Percentiles rank a stretch among this genome's conserved stretches.
Evolutionary conservation across 768 basidiomycete genomes (phyloP).

Genomic region (Neoboletus magnificus): DNA sequence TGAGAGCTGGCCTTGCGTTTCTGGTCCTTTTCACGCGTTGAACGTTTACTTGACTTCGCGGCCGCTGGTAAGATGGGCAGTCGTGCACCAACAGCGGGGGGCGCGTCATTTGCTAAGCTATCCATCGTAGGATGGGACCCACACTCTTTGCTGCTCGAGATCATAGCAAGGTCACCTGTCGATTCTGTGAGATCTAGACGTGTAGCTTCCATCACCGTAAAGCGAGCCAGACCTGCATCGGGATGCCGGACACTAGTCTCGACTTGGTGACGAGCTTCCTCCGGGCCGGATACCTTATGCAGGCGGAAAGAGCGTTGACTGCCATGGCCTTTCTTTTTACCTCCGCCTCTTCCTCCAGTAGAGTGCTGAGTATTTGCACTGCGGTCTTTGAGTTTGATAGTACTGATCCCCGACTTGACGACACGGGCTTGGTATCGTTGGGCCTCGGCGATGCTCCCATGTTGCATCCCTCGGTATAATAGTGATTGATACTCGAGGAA

Average conservation of each 20-base stretch:
- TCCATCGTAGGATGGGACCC: neutral
- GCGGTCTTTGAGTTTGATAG: slow-evolving; percentile 1
- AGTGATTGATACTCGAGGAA: slow-evolving; percentile 23
- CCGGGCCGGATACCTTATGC: neutral
- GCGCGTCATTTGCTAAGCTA: neutral
- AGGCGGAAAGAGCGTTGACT: neutral
- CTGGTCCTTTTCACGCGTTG: slow-evolving; percentile 1
- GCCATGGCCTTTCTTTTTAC: neutral
- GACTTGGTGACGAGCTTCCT: neutral
- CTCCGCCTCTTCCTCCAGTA: neutral
- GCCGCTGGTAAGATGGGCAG: neutral
- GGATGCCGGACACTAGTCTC: neutral
- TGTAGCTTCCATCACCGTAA: neutral
- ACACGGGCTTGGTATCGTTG: neutral
- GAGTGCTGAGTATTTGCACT: neutral
- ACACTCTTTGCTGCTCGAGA: neutral
- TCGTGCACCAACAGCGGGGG: neutral
- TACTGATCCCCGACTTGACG: slow-evolving; percentile 1
- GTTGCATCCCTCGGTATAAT: neutral
- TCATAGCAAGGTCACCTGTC: neutral
- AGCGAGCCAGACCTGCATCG: slow-evolving; percentile 9
- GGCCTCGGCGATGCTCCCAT: neutral
- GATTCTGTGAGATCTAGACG: neutral
- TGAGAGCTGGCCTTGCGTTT: slow-evolving; percentile 27
- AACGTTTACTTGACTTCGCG: neutral